Base-by-base conservation (phyloP, 1,139 yeast species). In the Kodamaea sp. region DNA sequence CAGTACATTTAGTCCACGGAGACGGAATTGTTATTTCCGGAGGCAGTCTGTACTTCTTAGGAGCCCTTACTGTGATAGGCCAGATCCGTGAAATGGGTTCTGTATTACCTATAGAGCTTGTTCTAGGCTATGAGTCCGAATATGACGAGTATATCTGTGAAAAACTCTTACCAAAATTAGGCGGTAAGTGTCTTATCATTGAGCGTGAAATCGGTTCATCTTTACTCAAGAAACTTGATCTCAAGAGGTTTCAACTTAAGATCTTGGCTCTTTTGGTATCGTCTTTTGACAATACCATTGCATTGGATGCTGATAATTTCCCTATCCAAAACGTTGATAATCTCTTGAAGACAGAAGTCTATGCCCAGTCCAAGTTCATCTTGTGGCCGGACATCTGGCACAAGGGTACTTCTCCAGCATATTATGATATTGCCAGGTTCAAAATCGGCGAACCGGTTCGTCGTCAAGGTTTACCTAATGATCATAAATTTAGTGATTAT, bases 181-280 rank as follows among this genome's bases (percentile, higher is more conserved):
- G 50, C 26, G 55, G 51, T n/a, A 43, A 38, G 24, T 55, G 59
- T 38, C 28, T 49, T 33, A 24, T 78, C 63, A 48, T 55, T 66
- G 39, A 64, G 63, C 42, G 61, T 55, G 22, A 66, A 63, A 29
- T 55, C 69, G 45, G 78, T 62, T 30, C 39, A 28, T 33, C 47
- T 19, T 32, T 41, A 18, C 30, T 43, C 30, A 44, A 39, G 21
- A 40, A 33, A 21, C 44, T 46, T 32, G 39, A 47, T 8, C 36
- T 49, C 22, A 35, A 44, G 14, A 43, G 44, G 9, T 55, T 51
- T 33, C 57, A 50, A 27, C 35, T 50, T 39, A 55, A 55, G 35
- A 44, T 37, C 23, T 36, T 55, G 33, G 55, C 55, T 0, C 41
- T 53, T 24, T 32, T 53, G 22, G 42, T 53, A 5, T 44, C 55